Percentiles rank a stretch among this genome's conserved stretches.
Conservation (phyloP, 1,284 basidiomycete genomes). For the Leccinum variabile region DNA sequence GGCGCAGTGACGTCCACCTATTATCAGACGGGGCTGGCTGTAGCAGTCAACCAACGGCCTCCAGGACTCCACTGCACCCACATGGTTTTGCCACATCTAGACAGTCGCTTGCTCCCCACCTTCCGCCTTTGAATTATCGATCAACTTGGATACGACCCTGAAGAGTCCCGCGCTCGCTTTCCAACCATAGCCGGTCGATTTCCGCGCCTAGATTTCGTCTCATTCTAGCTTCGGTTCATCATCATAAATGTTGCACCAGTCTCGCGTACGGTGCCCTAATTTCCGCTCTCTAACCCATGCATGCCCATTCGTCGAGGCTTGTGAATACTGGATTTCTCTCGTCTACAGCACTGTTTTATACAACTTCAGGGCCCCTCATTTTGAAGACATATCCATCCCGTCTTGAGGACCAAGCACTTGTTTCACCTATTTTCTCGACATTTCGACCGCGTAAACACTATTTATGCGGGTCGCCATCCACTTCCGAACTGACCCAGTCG, state of each 20-base stretch:
- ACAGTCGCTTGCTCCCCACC: conserved; percentile 40
- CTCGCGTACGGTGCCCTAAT: conserved; percentile 34
- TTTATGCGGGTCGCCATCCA: conserved; percentile 33
- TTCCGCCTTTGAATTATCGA: conserved; percentile 41
- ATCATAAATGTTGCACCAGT: conserved; percentile 34
- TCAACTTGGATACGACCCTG: conserved; percentile 54
- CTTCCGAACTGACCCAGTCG: conserved; percentile 24
- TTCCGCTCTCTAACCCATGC: conserved; percentile 37
- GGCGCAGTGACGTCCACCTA: conserved; percentile 46
- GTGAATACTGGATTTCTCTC: conserved; percentile 39
- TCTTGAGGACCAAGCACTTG: conserved; percentile 40
- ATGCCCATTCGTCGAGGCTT: conserved; percentile 35
- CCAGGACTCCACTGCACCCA: conserved; percentile 43
- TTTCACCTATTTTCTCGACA: conserved; percentile 32
- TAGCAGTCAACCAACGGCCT: conserved; percentile 37
- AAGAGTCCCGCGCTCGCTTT: conserved; percentile 22
- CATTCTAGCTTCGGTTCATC: conserved; percentile 17
- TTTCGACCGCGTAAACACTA: conserved; percentile 36
- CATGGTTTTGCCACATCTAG: conserved; percentile 42
- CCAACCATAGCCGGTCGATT: conserved; percentile 23
- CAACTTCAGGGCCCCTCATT: conserved; percentile 38
- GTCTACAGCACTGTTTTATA: conserved; percentile 30
- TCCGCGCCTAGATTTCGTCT: conserved; percentile 29
- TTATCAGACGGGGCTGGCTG: conserved; percentile 43
- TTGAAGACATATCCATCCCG: conserved; percentile 67